Percentiles rank a stretch among this genome's conserved stretches.
Conservation (phyloP, 768 basidiomycete species). For the Dioszegia crocea region DNA sequence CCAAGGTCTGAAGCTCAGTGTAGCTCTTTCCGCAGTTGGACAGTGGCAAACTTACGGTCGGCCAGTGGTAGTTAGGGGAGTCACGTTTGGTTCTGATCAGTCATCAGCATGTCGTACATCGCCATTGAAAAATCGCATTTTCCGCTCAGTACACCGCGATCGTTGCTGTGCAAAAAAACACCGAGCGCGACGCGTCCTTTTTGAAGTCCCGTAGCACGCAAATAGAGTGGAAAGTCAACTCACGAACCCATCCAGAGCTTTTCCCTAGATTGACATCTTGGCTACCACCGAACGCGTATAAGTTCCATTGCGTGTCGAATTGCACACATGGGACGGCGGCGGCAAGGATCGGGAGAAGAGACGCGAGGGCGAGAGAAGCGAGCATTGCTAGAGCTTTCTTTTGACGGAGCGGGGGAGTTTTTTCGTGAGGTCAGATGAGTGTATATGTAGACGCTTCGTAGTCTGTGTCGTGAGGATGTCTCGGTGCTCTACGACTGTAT, state of each 20-base stretch:
- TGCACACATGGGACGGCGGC: conserved; percentile 61
- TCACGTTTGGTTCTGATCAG: conserved; percentile 55
- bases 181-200: background rate
- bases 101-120: background rate
- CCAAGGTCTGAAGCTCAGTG: conserved; percentile 51
- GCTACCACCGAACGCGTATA: conserved; percentile 77
- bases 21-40: too few relatives aligned
- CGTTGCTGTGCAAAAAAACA: too few relatives aligned
- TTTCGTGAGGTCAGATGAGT: too few relatives aligned
- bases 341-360: conserved; percentile 18
- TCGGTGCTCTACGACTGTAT: too few relatives aligned
- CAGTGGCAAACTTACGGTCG: conserved; percentile 59
- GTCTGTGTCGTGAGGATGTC: too few relatives aligned
- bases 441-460: too few relatives aligned
- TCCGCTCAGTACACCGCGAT: too few relatives aligned
- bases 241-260: conserved; percentile 64
- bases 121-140: background rate
- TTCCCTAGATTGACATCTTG: conserved; percentile 79
- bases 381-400: background rate
- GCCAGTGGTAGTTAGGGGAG: conserved; percentile 68
- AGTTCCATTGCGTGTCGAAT: conserved; percentile 76
- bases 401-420: too few relatives aligned
- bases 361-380: conserved; percentile 20
- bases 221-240: conserved; percentile 29
- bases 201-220: background rate